phyloP scores from a whole-genome alignment of 495 filamentous ascomycete species.

The Sphaerosporella brunnea region DNA sequence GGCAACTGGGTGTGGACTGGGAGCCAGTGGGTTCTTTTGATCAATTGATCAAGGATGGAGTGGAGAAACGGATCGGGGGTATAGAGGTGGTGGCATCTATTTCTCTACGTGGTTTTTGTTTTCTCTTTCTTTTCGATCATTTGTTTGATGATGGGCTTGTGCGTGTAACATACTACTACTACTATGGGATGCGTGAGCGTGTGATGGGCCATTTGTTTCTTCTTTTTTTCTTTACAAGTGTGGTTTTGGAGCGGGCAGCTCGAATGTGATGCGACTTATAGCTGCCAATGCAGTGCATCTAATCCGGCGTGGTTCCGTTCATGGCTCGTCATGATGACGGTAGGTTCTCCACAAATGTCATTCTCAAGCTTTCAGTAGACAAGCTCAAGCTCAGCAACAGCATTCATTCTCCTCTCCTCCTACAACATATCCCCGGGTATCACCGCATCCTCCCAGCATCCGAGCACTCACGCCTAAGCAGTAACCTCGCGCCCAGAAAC shows the following conservation, averaged over 20 bases:
- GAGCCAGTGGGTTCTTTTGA: neutral
- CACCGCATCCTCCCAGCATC: no score
- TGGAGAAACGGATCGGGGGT: neutral
- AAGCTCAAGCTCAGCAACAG: no score
- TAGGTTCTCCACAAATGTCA: no score
- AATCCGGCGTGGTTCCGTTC: no score
- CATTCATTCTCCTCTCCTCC: no score
- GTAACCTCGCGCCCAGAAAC: conserved; percentile 1
- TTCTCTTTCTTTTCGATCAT: neutral
- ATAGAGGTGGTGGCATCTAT: neutral
- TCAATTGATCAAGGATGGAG: neutral
- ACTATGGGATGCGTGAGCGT: neutral
- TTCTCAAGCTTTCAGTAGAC: no score
- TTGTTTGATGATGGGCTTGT: neutral
- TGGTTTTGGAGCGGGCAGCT: no score
- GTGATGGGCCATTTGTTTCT: neutral
- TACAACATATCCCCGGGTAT: no score
- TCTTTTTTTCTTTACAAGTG: neutral
- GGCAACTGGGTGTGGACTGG: neutral
- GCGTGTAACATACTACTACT: neutral
- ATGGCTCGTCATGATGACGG: no score
- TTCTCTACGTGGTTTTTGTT: no score
- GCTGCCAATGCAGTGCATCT: no score
- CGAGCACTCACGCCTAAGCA: conserved; percentile 4
- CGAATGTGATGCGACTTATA: no score